phyloP scores from a whole-genome alignment of 371 early-diverging fungal species.

The Hamiltosporidium tvaerminnensis region DNA sequence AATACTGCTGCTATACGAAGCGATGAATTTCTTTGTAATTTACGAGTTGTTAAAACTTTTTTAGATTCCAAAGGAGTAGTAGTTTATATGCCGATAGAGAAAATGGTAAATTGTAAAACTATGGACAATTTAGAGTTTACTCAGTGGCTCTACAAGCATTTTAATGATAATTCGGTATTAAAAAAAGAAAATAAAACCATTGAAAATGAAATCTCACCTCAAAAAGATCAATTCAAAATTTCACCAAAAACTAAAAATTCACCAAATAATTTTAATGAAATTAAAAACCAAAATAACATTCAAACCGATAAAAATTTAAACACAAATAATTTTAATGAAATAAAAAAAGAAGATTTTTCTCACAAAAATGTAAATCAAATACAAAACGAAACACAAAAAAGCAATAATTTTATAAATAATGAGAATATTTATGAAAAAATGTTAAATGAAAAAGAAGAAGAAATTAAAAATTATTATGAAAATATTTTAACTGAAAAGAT shows the following conservation, averaged over 20 bases:
- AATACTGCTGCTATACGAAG: slow-evolving; percentile 7
- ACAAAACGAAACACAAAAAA: no score
- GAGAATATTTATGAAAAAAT: no score
- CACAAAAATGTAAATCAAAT: no score
- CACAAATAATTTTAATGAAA: no score
- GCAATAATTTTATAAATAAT: no score
- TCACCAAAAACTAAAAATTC: neutral
- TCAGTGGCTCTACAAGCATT: slow-evolving; percentile 29
- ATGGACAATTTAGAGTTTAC: slow-evolving; percentile 37
- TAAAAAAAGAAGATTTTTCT: no score
- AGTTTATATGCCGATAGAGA: slow-evolving; percentile 25
- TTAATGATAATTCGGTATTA: slow-evolving; percentile 3
- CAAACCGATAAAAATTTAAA: no score
- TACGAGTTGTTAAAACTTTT: slow-evolving; percentile 18
- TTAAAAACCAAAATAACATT: no score
- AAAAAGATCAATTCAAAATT: neutral
- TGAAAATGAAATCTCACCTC: neutral
- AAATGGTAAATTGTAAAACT: slow-evolving; percentile 22
- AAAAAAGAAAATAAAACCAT: neutral
- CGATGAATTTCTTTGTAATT: slow-evolving; percentile 22
- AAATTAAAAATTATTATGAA: no score
- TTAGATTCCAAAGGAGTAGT: slow-evolving; percentile 11
- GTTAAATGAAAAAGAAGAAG: no score
- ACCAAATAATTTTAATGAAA: no score
- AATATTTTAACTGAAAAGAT: no score